phyloP scores from a whole-genome alignment of 352 stramenopile genomes.

The Halophytophthora batemanensis region DNA sequence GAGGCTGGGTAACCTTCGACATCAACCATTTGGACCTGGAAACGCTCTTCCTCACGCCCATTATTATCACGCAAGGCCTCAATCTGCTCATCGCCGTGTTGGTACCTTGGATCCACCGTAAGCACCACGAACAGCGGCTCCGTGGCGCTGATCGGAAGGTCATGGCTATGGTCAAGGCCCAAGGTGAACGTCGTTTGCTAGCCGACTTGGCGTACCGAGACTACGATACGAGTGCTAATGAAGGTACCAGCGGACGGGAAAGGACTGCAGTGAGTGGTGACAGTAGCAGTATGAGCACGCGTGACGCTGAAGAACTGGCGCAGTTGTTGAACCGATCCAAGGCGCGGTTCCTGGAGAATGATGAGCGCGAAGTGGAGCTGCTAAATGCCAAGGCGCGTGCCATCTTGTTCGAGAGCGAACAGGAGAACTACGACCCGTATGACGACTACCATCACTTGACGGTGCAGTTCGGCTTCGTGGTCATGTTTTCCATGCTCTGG shows the following conservation, averaged over 20 bases:
- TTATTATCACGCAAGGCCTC: slow-evolving; percentile 75
- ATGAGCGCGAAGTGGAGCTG: slow-evolving; percentile 54
- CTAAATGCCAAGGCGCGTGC: slow-evolving; percentile 66
- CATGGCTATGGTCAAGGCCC: slow-evolving; percentile 63
- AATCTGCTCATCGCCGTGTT: slow-evolving; percentile 73
- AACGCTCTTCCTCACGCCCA: slow-evolving; percentile 76
- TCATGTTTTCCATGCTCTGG: slow-evolving; percentile 88
- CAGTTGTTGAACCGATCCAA: slow-evolving; percentile 64
- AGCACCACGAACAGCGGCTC: slow-evolving; percentile 64
- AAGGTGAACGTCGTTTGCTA: slow-evolving; percentile 57
- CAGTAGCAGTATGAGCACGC: slow-evolving; percentile 4
- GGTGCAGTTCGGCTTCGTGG: slow-evolving; percentile 82
- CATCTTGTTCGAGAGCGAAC: slow-evolving; percentile 73
- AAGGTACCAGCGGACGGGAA: background rate
- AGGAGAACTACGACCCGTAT: slow-evolving; percentile 80
- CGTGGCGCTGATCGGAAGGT: slow-evolving; percentile 53
- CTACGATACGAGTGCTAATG: slow-evolving; percentile 15
- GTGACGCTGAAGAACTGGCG: slow-evolving; percentile 14
- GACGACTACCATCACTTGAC: slow-evolving; percentile 79
- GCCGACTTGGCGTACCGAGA: slow-evolving; percentile 56
- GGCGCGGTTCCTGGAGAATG: slow-evolving; percentile 65
- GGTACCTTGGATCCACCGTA: slow-evolving; percentile 70
- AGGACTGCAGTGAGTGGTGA: background rate
- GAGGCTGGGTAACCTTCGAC: slow-evolving; percentile 80
- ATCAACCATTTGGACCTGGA: slow-evolving; percentile 79